Base-by-base conservation (phyloP, 2,329 filamentous ascomycete species). In the Bipolaris victoriae region DNA sequence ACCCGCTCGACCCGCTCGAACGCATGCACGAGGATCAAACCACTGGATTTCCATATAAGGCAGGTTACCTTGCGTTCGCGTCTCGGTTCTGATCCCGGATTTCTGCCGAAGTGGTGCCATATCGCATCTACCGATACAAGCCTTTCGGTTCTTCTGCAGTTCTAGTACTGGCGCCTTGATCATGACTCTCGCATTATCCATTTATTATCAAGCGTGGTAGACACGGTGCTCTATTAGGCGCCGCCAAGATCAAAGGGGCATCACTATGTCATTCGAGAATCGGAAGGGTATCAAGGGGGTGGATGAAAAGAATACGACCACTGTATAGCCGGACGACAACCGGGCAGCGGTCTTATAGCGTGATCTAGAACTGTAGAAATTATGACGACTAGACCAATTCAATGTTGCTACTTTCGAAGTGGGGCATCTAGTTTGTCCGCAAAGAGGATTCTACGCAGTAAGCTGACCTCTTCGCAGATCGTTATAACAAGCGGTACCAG, bases 181-280 rank as follows among this genome's bases (percentile, higher is more conserved):
- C 58, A n/a, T 60, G 61, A 10, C 47, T 64, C 0, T 57, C 59
- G 0, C 49, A 64, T 33, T 73, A 68, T 39, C 65, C 65, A 73
- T 80, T 80, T 55, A 77, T 78, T 2, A 72, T 81, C 5, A 79
- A 77, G 47, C 74, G 76, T 35, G 79, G 80, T 39, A 80, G 80
- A 3, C 80, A 82, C 54, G 71, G 49, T 29, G 62, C 64, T 3
- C 74, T 74, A 55, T 64, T 71, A 0, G 78, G 78, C 13, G 72
- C 74, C 6, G 77, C 77, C 16, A 79, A 75, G 46, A 79, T 80
- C 31, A 66, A 75, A 1, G 66, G 68, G 80, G 79, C 0, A 76
- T 82, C 9, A 79, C 78, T 0, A 70, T 82, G 35, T 76, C 78
- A 35, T 69, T 82, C 20, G 66, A 68, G 24, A 58, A 63, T 7